Evolutionary conservation across 2,329 filamentous ascomycete species (phyloP).

Genomic region (Zasmidium angulare): DNA sequence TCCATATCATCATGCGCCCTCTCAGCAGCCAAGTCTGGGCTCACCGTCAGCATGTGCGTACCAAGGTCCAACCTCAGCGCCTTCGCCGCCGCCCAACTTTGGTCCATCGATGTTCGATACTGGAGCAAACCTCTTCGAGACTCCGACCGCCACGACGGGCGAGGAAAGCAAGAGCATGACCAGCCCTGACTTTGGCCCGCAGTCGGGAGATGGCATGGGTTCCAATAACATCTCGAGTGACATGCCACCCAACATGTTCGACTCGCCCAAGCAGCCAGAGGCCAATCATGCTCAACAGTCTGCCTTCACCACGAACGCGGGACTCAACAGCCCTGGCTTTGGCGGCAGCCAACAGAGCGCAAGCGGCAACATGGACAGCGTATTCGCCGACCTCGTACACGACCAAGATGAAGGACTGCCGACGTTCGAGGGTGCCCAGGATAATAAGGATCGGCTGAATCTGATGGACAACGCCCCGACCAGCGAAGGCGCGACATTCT

Average conservation of each 20-base stretch:
- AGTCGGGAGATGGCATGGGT: conserved; percentile 3
- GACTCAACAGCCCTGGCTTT: conserved; percentile 33
- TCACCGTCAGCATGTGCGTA: conserved; percentile 29
- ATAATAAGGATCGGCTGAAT: conserved; percentile 12
- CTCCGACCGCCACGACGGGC: conserved; percentile 14
- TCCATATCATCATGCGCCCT: conserved; percentile 9
- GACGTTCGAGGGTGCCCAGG: conserved; percentile 24
- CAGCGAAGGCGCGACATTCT: neutral
- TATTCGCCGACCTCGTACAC: conserved; percentile 38
- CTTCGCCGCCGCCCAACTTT: conserved; percentile 26
- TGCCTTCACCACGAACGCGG: conserved; percentile 23
- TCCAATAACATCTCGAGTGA: conserved; percentile 18
- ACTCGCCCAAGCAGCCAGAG: conserved; percentile 31
- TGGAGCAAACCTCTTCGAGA: conserved; percentile 28
- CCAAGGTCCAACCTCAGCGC: conserved; percentile 14
- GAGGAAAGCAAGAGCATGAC: conserved; percentile 15
- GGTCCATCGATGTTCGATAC: conserved; percentile 26
- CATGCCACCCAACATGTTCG: conserved; percentile 30
- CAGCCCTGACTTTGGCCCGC: conserved; percentile 15
- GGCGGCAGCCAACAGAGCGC: conserved; percentile 33
- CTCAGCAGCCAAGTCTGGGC: conserved; percentile 25
- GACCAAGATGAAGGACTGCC: conserved; percentile 29
- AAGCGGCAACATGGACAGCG: conserved; percentile 32
- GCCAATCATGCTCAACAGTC: conserved; percentile 9
- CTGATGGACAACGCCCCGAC: neutral